Base-by-base conservation (phyloP, 495 filamentous ascomycete genomes). In the Talaromyces ruber region DNA sequence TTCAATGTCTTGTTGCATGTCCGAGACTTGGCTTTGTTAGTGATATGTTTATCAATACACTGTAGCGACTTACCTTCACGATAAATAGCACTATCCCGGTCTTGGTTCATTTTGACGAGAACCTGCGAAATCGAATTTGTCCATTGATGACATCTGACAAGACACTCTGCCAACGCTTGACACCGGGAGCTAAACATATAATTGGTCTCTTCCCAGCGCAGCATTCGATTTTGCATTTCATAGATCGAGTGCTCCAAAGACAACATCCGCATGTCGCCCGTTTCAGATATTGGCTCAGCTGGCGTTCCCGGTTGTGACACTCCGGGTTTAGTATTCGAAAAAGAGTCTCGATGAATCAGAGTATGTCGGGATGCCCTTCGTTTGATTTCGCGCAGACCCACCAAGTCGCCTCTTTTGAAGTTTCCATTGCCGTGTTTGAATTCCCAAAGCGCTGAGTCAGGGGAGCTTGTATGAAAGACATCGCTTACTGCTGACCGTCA, bases 381-480 rank as follows among this genome's bases (percentile, higher is more conserved):
- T 72, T 97, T 97, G 76, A 98, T 98, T 72, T 98, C 94, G 43
- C 94, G 83, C 58, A 98, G 77, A 51, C 94, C 92, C 56, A 91
- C 86, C 50, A 98, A 77, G 73, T 98, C 94, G 52, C 94, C 94
- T 65, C 92, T 84, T 74, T 93, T 97, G 80, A 98, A 98, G 72
- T 89, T 98, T 30, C 94, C 94, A 71, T 94, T 96, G 56, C 94
- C 94, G 71, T 98, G 94, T 75, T 97, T 98, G 72, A 98, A 98
- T 72, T 98, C 94, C 94, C 94, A 98, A 18, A 98, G 79, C 4
- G 94, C 89, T 56, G 93, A 90, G 68, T 98, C 95, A 3, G 94
- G 92, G n/a, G 88, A 90, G 12, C 95, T 92, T 43, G 91, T 97
- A 70, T 97, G 94, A 71, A 98, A 98, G 24, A 98, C 95, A 73